Evolutionary conservation across 1,284 basidiomycete species (phyloP), one percentile per base, ranked within the genome.

Genomic region (Sparassis latifolia): DNA sequence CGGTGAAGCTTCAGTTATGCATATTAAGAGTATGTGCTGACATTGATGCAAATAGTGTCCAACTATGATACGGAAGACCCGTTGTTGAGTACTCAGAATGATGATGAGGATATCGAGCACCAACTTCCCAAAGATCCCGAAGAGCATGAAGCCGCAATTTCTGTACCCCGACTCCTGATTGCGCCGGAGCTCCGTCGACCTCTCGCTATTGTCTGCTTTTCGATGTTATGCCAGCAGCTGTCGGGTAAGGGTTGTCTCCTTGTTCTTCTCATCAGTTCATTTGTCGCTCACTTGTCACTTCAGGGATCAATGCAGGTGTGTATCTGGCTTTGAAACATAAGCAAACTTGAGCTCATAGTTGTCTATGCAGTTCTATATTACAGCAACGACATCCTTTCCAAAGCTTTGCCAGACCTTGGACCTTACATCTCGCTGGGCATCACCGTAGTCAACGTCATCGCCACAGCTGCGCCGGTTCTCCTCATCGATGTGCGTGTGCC

Each of bases 311-410:
- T 60, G 83, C 83, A 47, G 69, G 77, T 72, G 56, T 51, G 57
- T 33, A 9, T 1, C 10, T n/a, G 9, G 49, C 33, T 20, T 20
- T 20, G 20, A 20, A 4, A 33, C 27, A 29, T 41, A 7, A 12
- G 7, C 6, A 6, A 37, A 37, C 12, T 37, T 37, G 35, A 6
- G 12, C 7, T 12, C 35, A 37, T 37, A 7, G 12, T 7, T 7
- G 35, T 37, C 12, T 37, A 72, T 57, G 70, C 72, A 70, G 92
- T 94, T 31, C 71, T 94, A 46, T 95, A 92, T 65, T 95, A 94
- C 69, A 92, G 89, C 66, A 94, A 92, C 54, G 80, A 85, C 39
- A 92, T 96, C 48, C 76, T 96, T 10, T 79, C 84, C 6, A 82
- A 83, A 47, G 78, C 90, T 2, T 69, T 95, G 45, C 89, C 92